Conservation (phyloP, 768 basidiomycete species). For the Trametes sanguinea region DNA sequence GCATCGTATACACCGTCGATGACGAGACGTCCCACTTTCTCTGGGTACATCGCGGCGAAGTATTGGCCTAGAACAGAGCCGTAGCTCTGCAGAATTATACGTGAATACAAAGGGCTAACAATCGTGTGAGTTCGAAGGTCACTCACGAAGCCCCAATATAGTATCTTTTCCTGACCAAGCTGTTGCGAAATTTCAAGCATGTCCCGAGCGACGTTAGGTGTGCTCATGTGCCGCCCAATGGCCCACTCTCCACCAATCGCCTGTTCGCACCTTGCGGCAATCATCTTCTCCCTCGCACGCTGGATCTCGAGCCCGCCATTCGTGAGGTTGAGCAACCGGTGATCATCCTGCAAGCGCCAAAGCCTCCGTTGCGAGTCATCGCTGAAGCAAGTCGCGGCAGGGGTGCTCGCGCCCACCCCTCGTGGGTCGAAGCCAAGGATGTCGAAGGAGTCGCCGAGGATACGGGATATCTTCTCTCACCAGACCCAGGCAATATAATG, state of each 20-base stretch:
- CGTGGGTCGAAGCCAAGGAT: slow-evolving; percentile 27
- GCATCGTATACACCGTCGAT: slow-evolving; percentile 36
- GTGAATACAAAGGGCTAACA: neutral
- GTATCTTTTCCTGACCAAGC: slow-evolving; percentile 32
- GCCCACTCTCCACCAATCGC: slow-evolving; percentile 23
- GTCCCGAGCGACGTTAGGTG: slow-evolving; percentile 34
- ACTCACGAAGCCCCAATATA: slow-evolving; percentile 35
- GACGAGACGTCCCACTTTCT: slow-evolving; percentile 34
- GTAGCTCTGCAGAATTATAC: slow-evolving; percentile 16
- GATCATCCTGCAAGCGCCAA: slow-evolving; percentile 15
- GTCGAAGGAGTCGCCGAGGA: slow-evolving; percentile 21
- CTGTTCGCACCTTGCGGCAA: slow-evolving; percentile 14
- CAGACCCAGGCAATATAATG: too few relatives aligned
- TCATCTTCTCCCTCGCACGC: slow-evolving; percentile 12
- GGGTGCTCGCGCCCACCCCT: slow-evolving; percentile 24
- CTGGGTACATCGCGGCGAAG: slow-evolving; percentile 36
- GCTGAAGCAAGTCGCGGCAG: slow-evolving; percentile 18
- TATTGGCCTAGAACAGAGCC: slow-evolving; percentile 26
- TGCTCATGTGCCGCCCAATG: slow-evolving; percentile 29
- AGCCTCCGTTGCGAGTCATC: slow-evolving; percentile 10
- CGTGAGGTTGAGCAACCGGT: slow-evolving; percentile 12
- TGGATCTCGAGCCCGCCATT: slow-evolving; percentile 8
- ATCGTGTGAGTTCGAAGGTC: neutral
- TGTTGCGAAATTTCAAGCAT: slow-evolving; percentile 34
- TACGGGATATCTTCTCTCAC: slow-evolving; percentile 15